Evolutionary conservation across 345 rosid genomes (phyloP), one percentile per base, ranked within the genome.

Genomic region (Citrus reticulata): DNA sequence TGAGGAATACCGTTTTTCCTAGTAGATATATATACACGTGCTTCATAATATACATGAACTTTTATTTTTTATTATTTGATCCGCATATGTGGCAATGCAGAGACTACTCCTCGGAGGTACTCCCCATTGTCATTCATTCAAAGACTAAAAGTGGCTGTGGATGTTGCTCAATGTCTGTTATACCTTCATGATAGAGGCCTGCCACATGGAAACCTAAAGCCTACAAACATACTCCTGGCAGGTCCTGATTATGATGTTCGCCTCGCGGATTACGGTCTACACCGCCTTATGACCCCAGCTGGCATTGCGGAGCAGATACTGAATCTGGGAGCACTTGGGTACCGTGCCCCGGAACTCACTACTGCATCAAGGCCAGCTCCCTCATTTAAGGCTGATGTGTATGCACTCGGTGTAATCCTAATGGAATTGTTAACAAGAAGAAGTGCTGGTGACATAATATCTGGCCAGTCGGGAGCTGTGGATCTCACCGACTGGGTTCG

Each of bases 391-490:
- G 91, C 93, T 3, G 99, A 95, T 72, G 94, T 95, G 6, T 95
- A 93, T 37, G 88, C 97, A 20, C 85, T 95, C 13, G 99, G 99
- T 25, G 99, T 95, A 74, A 92, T 95, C 67, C 75, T 95, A 67
- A 89, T 95, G 99, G 99, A 93, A 84, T 82, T 95, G 78, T 81
- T 95, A 76, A 95, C 98, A 5, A 85, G 96, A 85, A 87, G 94
- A 77, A 92, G 99, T 22, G 99, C 99, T 0, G 96, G 99, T 24
- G 99, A 95, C 83, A 95, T 95, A 80, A 93, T 95, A 76, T 95
- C 97, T 2, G 99, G 99, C 58, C 98, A 92, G 68, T 89, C 98
- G 2, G 98, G 99, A 69, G 99, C 97, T 0, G 98, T 95, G 8
- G 98, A 95, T 78, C 91, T 95, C 30, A 90, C 93, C 0, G 98